Evolutionary conservation across 2,329 filamentous ascomycete genomes (phyloP).

Genomic region (Diaporthe australafricana): DNA sequence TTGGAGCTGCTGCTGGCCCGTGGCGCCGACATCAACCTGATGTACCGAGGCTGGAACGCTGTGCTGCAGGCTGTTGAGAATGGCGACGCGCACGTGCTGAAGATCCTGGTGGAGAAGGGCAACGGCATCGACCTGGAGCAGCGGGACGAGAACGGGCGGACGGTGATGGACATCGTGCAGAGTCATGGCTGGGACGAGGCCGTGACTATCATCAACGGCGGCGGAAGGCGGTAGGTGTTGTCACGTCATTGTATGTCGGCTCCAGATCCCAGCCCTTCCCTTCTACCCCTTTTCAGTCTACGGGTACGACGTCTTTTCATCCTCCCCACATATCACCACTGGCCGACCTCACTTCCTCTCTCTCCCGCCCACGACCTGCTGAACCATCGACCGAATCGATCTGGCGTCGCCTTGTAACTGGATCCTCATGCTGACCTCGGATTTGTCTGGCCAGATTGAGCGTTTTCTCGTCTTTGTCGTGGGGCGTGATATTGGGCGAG

Average conservation of each 20-base stretch:
- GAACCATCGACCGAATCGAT: not conserved
- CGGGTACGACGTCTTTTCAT: not conserved
- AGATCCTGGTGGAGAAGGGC: slow-evolving; percentile 56
- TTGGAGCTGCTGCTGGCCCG: slow-evolving; percentile 71
- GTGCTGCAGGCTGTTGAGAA: slow-evolving; percentile 75
- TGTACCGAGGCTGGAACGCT: slow-evolving; percentile 75
- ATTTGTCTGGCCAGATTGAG: slow-evolving; percentile 28
- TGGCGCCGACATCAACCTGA: slow-evolving; percentile 75
- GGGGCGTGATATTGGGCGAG: slow-evolving; percentile 37
- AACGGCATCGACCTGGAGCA: slow-evolving; percentile 41
- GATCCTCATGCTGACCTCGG: not conserved
- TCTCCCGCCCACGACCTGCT: not conserved
- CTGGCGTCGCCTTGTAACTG: slow-evolving; percentile 1
- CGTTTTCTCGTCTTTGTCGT: slow-evolving; percentile 37
- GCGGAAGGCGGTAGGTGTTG: slow-evolving; percentile 37
- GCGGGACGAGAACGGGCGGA: slow-evolving; percentile 44
- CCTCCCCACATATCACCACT: not conserved
- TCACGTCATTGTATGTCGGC: slow-evolving; percentile 15
- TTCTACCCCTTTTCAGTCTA: not conserved
- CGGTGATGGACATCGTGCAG: slow-evolving; percentile 67
- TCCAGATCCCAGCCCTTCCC: slow-evolving; percentile 14
- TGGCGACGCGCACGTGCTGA: slow-evolving; percentile 66
- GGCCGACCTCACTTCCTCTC: not conserved
- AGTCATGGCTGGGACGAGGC: slow-evolving; percentile 70
- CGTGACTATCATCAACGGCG: slow-evolving; percentile 54